Base-by-base conservation (phyloP, 352 stramenopile species). In the Phytophthora palmivora region DNA sequence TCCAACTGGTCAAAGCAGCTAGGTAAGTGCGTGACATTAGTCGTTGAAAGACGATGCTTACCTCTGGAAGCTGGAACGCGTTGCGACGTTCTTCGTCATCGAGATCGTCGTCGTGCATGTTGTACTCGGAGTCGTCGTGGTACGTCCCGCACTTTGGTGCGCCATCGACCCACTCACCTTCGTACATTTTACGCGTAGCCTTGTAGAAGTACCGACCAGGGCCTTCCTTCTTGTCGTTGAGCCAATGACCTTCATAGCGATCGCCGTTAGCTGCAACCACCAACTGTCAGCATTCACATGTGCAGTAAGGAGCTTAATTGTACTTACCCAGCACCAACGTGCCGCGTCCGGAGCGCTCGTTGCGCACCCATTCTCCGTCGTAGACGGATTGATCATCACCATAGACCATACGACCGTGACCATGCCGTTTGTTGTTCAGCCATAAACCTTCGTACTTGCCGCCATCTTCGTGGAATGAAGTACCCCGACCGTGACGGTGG, bases 201-300 rank as follows among this genome's bases (percentile, higher is more conserved):
- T 88, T 89, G 69, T 96, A 97, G 70, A 86, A 89, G 58, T 86
- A 96, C 30, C 80, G 70, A 18, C 92, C 90, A 4, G 83, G 77
- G 0, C 89, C 89, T 84, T 97, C 84, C 64, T 97, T 97, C 56
- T 92, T 86, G 74, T 95, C 91, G 45, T 94, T 74, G 4, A 91
- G 53, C 84, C 90, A 96, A 47, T 93, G 83, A 37, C 88, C 90
- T 38, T 97, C 87, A 59, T 96, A 96, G 0, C 79, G 63, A 72
- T 95, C 90, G 4, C 90, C 88, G 65, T 96, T 96, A 34, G 79
- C 83, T 92, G 44, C 19, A 21, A 6, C 24, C 24, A 28, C 18
- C 37, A 36, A 9, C 3, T 10, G 38, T 42, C 4, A 46, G 6
- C 16, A 18, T 15, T 32, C 58, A 10, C 38, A 9, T n/a, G n/a